Conservation (phyloP, 768 basidiomycete genomes). For the Galerina sulciceps region DNA sequence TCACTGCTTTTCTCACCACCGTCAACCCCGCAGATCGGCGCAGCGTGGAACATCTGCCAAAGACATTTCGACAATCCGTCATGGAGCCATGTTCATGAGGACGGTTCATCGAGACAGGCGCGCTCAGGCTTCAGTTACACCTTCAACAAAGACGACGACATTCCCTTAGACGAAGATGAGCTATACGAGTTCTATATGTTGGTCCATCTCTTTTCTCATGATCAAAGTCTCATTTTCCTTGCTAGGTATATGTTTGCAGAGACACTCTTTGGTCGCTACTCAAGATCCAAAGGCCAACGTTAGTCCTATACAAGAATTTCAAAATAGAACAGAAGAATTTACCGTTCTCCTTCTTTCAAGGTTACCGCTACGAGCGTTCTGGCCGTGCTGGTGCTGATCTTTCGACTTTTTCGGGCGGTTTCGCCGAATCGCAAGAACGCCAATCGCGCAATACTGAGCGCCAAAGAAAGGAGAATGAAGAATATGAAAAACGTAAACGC, state of each 20-base stretch:
- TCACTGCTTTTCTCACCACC: conserved; percentile 18
- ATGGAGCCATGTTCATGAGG: conserved; percentile 25
- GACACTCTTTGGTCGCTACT: conserved; percentile 30
- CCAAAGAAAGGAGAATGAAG: conserved; percentile 33
- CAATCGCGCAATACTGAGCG: conserved; percentile 21
- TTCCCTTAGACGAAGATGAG: conserved; percentile 33
- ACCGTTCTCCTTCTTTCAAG: conserved; percentile 19
- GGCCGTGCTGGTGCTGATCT: conserved; percentile 15
- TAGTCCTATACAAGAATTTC: conserved; percentile 9
- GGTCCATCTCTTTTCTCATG: not conserved
- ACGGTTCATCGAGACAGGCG: not conserved
- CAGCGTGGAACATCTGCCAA: conserved; percentile 38
- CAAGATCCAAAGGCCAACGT: conserved; percentile 31
- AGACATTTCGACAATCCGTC: conserved; percentile 38
- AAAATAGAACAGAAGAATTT: not conserved
- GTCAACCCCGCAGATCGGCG: conserved; percentile 32
- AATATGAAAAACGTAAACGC: conserved; percentile 33
- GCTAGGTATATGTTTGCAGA: conserved; percentile 39
- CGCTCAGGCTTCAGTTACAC: not conserved
- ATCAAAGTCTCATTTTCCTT: conserved; percentile 7
- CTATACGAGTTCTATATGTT: conserved; percentile 35
- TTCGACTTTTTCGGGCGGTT: conserved; percentile 21
- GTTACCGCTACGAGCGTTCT: conserved; percentile 32
- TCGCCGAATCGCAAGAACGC: conserved; percentile 23
- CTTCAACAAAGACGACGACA: conserved; percentile 27